Evolutionary conservation across 2,329 filamentous ascomycete genomes (phyloP).

Genomic region (Pseudocercospora musae): DNA sequence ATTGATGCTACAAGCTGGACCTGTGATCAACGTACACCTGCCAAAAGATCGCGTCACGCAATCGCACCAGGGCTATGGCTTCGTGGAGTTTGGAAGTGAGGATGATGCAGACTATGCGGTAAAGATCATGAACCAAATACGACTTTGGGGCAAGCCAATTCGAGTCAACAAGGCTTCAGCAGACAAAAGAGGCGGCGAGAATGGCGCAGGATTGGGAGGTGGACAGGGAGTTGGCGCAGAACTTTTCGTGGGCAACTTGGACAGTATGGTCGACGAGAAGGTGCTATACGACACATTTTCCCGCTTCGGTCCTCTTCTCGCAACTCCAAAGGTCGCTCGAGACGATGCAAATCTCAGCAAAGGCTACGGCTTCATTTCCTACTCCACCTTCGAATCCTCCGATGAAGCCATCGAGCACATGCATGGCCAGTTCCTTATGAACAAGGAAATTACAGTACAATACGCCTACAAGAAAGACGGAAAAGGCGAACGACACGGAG

Average conservation of each 20-base stretch:
- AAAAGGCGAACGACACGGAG: slow-evolving; percentile 92
- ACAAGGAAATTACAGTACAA: slow-evolving; percentile 93
- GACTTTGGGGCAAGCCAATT: slow-evolving; percentile 88
- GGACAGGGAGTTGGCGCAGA: slow-evolving; percentile 88
- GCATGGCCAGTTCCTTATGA: slow-evolving; percentile 94
- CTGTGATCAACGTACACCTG: slow-evolving; percentile 96
- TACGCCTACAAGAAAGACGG: slow-evolving; percentile 99
- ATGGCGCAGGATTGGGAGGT: slow-evolving; percentile 80
- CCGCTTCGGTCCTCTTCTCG: slow-evolving; percentile 81
- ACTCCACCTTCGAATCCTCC: slow-evolving; percentile 86
- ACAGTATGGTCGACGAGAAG: slow-evolving; percentile 92
- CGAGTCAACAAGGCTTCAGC: slow-evolving; percentile 93
- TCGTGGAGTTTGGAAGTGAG: slow-evolving; percentile 96
- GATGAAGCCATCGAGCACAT: slow-evolving; percentile 89
- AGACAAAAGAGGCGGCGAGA: slow-evolving; percentile 87
- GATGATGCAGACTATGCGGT: slow-evolving; percentile 95
- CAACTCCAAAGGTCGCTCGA: slow-evolving; percentile 84
- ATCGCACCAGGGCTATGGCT: slow-evolving; percentile 95
- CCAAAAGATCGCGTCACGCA: slow-evolving; percentile 98
- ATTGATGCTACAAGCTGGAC: slow-evolving; percentile 95
- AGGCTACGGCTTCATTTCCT: slow-evolving; percentile 94
- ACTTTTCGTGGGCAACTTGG: slow-evolving; percentile 93
- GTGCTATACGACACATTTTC: slow-evolving; percentile 92
- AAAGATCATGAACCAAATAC: slow-evolving; percentile 93
- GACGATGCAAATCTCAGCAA: slow-evolving; percentile 87